phyloP scores from a whole-genome alignment of 2,329 filamentous ascomycete species.

The Sordariomycetes sp. region DNA sequence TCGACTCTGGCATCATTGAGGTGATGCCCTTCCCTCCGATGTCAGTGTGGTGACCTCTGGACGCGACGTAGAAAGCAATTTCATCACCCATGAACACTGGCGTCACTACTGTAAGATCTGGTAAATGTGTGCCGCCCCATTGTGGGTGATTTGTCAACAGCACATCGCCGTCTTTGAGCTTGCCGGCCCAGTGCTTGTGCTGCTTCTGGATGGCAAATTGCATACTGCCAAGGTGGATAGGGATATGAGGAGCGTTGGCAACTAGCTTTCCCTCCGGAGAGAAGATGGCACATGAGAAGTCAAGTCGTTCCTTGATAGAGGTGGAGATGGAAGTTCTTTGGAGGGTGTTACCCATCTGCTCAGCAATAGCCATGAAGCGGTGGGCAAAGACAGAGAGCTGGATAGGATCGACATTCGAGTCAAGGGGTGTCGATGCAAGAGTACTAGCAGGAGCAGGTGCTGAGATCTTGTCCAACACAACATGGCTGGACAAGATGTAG shows the following conservation, averaged over 20 bases:
- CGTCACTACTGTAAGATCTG: slow-evolving; percentile 16
- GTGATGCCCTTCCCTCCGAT: slow-evolving; percentile 57
- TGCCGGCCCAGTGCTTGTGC: slow-evolving; percentile 53
- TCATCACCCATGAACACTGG: slow-evolving; percentile 17
- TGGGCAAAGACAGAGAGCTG: slow-evolving; percentile 68
- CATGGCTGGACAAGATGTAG: slow-evolving; percentile 19
- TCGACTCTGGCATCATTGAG: slow-evolving; percentile 64
- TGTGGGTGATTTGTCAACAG: slow-evolving; percentile 52
- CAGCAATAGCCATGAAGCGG: slow-evolving; percentile 73
- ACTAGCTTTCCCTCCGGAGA: slow-evolving; percentile 64
- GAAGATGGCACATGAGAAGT: slow-evolving; percentile 73
- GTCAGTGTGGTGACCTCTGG: slow-evolving; percentile 22
- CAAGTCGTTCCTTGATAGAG: slow-evolving; percentile 70
- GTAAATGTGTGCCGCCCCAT: slow-evolving; percentile 32
- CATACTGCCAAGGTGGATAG: slow-evolving; percentile 72
- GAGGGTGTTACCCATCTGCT: slow-evolving; percentile 70
- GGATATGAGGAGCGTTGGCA: slow-evolving; percentile 66
- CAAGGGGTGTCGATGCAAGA: slow-evolving; percentile 9
- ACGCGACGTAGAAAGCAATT: slow-evolving; percentile 22
- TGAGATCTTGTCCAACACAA: slow-evolving; percentile 26
- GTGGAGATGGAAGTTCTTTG: slow-evolving; percentile 70
- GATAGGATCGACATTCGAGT: slow-evolving; percentile 62
- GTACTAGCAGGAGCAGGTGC: slow-evolving; percentile 10
- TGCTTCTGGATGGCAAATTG: slow-evolving; percentile 65
- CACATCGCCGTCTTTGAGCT: slow-evolving; percentile 64